Conservation (phyloP, 495 filamentous ascomycete species). For the Hypoxylon fragiforme region DNA sequence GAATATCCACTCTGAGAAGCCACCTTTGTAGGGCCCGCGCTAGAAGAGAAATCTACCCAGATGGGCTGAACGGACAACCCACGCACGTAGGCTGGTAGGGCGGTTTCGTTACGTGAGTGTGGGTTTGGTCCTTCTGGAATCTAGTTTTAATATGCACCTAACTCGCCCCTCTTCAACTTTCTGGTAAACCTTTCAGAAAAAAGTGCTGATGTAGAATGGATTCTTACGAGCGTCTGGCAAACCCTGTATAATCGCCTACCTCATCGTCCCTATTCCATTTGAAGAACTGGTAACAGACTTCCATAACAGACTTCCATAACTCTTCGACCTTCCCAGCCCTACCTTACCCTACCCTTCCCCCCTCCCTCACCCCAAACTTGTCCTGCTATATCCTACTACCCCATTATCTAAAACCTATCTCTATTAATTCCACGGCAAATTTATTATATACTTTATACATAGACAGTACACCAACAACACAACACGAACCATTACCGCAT, state of each 20-base stretch:
- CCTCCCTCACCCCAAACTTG: no score
- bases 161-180: conserved; percentile 29
- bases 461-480: no score
- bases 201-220: conserved; percentile 21
- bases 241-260: conserved; percentile 12
- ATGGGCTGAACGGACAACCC: conserved; percentile 29
- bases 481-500: no score
- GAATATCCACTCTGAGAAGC: conserved; percentile 12
- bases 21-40: neutral
- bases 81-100: conserved; percentile 24
- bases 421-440: no score
- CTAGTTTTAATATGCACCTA: conserved; percentile 37
- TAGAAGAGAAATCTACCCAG: neutral
- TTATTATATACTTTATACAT: no score
- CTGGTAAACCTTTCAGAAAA: conserved; percentile 21
- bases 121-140: conserved; percentile 30
- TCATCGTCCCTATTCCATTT: conserved; percentile 14
- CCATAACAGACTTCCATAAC: no score
- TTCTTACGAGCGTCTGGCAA: conserved; percentile 28
- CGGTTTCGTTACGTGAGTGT: conserved; percentile 24
- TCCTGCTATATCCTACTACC: no score
- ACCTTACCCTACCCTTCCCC: no score
- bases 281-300: no score
- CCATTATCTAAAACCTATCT: no score
- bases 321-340: neutral